A percentile compares a stretch with the other conserved stretches of the same genome.
Evolutionary conservation across 768 basidiomycete species (phyloP).

Genomic region (Agaricus sinodeliciosus): DNA sequence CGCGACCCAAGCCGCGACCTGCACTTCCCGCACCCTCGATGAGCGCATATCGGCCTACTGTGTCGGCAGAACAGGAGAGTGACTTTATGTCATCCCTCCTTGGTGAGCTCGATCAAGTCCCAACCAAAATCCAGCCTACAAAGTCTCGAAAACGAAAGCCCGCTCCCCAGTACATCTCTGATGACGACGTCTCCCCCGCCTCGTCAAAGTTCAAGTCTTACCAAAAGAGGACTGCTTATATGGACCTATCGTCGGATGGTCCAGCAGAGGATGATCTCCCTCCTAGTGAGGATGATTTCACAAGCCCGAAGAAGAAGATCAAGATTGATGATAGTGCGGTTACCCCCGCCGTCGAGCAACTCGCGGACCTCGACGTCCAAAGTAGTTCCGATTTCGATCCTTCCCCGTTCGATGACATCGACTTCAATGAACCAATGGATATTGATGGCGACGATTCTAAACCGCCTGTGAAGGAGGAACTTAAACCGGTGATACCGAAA

Average conservation of each 20-base stretch:
- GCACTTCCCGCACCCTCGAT: conserved; percentile 55
- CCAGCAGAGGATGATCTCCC: conserved; percentile 28
- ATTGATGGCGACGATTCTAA: conserved; percentile 47
- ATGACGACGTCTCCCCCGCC: conserved; percentile 28
- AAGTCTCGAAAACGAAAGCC: conserved; percentile 63
- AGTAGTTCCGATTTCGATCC: conserved; percentile 43
- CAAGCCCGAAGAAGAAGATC: conserved; percentile 60
- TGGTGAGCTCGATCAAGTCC: conserved; percentile 55
- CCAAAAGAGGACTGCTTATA: conserved; percentile 25
- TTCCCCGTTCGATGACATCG: conserved; percentile 44
- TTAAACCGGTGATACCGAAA: conserved; percentile 8
- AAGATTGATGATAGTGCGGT: conserved; percentile 38
- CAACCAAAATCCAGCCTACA: conserved; percentile 28
- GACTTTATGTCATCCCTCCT: conserved; percentile 87
- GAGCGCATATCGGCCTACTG: conserved; percentile 72
- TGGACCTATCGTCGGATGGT: conserved; percentile 43
- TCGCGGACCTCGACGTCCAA: conserved; percentile 55
- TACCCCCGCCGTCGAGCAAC: conserved; percentile 48
- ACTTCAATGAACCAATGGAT: conserved; percentile 57
- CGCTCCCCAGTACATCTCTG: conserved; percentile 36
- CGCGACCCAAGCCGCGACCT: conserved; percentile 42
- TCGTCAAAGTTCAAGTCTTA: conserved; percentile 23
- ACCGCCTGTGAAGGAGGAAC: conserved; percentile 26
- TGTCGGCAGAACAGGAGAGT: conserved; percentile 73
- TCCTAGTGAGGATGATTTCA: conserved; percentile 60